Conservation (phyloP, 2,329 filamentous ascomycete genomes). For the Phoma sp. region DNA sequence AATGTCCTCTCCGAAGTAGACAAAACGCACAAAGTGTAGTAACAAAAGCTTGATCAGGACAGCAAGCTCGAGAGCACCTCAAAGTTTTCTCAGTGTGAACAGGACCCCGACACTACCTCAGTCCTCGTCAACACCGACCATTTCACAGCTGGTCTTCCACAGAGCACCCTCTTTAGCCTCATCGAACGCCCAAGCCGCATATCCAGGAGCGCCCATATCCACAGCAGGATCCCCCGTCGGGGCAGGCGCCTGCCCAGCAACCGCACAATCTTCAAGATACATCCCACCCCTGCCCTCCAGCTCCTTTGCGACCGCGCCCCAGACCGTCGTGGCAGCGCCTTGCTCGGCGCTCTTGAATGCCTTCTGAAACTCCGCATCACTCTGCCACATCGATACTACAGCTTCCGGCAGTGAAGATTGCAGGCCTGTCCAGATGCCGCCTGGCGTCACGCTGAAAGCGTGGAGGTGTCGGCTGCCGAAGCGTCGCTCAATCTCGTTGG, state of each 20-base stretch:
- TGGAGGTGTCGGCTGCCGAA: slow-evolving; percentile 55
- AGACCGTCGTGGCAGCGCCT: slow-evolving; percentile 48
- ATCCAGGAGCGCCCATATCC: background rate
- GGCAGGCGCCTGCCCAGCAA: background rate
- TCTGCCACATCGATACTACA: slow-evolving; percentile 13
- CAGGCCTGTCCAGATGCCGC: slow-evolving; percentile 51
- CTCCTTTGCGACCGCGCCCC: slow-evolving; percentile 41
- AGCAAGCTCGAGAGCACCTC: no score
- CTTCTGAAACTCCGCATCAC: slow-evolving; percentile 6
- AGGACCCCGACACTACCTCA: background rate
- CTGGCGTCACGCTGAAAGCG: slow-evolving; percentile 56
- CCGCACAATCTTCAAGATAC: background rate
- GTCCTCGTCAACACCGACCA: background rate
- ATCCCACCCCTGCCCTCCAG: slow-evolving; percentile 45
- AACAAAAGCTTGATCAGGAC: no score
- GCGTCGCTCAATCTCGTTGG: slow-evolving; percentile 59
- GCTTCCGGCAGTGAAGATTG: slow-evolving; percentile 11
- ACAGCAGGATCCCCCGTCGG: background rate
- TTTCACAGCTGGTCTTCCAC: background rate
- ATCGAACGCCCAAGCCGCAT: background rate
- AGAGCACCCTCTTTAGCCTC: background rate
- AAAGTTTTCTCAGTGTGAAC: background rate
- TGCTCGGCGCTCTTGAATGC: slow-evolving; percentile 37
- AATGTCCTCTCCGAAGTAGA: no score
- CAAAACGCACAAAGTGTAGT: no score